These are phyloP conservation scores for Sherardia arvensis DNA, from an alignment of 257 asterid genomes.

Conservation along the genomic window DNA sequence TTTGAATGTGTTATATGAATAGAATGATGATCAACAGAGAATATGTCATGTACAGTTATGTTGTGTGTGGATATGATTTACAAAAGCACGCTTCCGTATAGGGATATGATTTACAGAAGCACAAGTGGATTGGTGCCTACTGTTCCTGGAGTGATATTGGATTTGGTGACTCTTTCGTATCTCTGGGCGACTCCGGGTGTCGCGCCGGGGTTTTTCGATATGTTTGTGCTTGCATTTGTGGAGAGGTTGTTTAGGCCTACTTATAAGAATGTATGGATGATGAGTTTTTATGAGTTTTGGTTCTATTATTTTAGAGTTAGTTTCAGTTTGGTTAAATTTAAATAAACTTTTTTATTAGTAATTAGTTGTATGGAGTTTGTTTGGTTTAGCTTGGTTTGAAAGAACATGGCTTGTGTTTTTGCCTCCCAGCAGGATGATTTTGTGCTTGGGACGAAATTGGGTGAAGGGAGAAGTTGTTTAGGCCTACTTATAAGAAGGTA, in stretches of 20 bases:
- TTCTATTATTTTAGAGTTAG: neutral
- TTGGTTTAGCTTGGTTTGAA: neutral
- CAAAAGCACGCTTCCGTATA: constrained; percentile 91
- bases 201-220: constrained; percentile 97
- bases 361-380: neutral
- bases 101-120: constrained; percentile 88
- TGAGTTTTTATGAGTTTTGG: neutral
- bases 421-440: no score
- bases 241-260: constrained; percentile 70
- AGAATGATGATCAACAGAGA: no score
- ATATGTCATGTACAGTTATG: no score
- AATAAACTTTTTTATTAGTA: no score
- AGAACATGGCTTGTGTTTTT: no score
- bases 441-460: no score
- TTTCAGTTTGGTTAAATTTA: no score
- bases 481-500: no score
- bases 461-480: no score
- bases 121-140: constrained; percentile 62
- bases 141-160: constrained; percentile 79
- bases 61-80: no score
- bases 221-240: constrained; percentile 89
- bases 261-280: constrained; percentile 51
- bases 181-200: constrained; percentile 99
- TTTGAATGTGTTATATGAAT: no score
- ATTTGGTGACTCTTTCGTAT: constrained; percentile 74